Percentiles rank a stretch among this genome's conserved stretches.
These are phyloP conservation scores for Syncephalastrum racemosum DNA, from an alignment of 371 early-diverging fungal genomes.

Conservation along the genomic window DNA sequence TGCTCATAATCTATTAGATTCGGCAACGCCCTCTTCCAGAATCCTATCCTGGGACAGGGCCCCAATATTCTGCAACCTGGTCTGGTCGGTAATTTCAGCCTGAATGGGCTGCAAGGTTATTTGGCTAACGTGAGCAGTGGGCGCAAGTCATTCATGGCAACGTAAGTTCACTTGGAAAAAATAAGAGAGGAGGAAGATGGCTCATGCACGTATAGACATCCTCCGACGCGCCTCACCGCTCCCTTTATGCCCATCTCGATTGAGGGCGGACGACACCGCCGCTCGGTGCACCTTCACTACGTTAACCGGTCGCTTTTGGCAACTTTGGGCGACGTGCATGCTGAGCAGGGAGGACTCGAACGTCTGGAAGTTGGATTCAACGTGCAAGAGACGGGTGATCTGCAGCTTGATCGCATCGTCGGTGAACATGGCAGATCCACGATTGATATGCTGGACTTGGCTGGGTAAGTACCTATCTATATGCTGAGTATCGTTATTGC, in stretches of 20 bases:
- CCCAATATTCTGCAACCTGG: constrained; percentile 11
- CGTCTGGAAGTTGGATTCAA: constrained; percentile 30
- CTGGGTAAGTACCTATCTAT: constrained; percentile 20
- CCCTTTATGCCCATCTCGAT: constrained; percentile 23
- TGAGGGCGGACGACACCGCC: constrained; percentile 20
- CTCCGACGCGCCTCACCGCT: constrained; percentile 23
- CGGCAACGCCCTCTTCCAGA: constrained; percentile 31
- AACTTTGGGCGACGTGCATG: not conserved
- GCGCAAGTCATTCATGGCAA: too few relatives aligned
- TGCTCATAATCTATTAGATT: constrained; percentile 20
- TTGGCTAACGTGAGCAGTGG: too few relatives aligned
- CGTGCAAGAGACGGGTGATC: constrained; percentile 25
- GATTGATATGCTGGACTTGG: constrained; percentile 26
- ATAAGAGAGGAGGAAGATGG: not conserved
- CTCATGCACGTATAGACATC: constrained; percentile 19
- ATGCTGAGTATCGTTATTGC: not conserved
- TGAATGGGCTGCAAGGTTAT: too few relatives aligned
- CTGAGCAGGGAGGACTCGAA: not conserved
- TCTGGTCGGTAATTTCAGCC: too few relatives aligned
- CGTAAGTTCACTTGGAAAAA: too few relatives aligned
- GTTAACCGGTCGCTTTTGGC: constrained; percentile 18
- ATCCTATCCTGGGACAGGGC: constrained; percentile 11
- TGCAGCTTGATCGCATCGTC: constrained; percentile 16
- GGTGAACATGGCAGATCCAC: constrained; percentile 29
- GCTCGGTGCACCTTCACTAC: constrained; percentile 31